Evolutionary conservation across 2,329 filamentous ascomycete species (phyloP).

Genomic region (Diaporthe nobilis): DNA sequence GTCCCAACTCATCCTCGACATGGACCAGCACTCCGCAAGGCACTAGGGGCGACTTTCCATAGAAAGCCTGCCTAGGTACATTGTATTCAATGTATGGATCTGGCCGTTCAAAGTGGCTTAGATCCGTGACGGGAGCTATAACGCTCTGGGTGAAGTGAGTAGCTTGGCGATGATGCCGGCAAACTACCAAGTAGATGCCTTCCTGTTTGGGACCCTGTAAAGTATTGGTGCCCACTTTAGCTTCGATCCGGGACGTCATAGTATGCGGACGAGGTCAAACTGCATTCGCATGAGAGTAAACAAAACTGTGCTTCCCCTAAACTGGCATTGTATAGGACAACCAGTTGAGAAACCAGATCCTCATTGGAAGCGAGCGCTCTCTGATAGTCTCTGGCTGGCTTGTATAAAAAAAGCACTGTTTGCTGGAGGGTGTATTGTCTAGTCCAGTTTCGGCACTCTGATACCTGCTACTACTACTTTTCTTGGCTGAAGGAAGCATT

Average conservation of each 20-base stretch:
- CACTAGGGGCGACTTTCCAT: no score
- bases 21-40: no score
- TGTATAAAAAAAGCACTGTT: neutral
- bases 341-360: neutral
- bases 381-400: neutral
- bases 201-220: neutral
- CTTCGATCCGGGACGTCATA: neutral
- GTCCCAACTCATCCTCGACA: no score
- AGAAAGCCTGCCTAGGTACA: neutral
- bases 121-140: constrained; percentile 1
- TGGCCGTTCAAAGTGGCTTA: neutral
- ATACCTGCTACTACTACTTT: neutral
- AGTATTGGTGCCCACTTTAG: neutral
- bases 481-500: neutral
- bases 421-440: neutral
- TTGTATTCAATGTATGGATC: neutral
- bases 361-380: neutral
- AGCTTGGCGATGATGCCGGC: constrained; percentile 10
- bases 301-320: no score
- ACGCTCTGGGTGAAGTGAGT: neutral
- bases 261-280: neutral
- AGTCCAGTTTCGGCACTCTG: neutral
- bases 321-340: neutral
- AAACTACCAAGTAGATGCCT: neutral
- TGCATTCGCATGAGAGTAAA: no score